Base-by-base conservation (phyloP, 176 grass and related monocot species). In the Eremochloa ophiuroides region DNA sequence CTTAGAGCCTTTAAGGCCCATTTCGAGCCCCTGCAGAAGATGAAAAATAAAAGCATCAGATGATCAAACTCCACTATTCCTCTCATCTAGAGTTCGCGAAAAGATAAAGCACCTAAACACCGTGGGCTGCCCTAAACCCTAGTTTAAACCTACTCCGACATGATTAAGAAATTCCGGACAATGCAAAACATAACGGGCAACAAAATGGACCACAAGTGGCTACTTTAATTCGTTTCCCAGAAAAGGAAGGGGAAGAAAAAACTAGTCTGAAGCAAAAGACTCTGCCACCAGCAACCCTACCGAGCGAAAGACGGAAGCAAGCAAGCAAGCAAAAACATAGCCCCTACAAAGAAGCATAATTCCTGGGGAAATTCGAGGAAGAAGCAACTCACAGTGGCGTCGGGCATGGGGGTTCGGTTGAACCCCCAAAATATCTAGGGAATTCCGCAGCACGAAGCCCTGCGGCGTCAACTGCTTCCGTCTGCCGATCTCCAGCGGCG, bases 31-130 rank as follows among this genome's bases (percentile, higher is more conserved):
- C 85, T 91, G 85, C 66, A 34, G 12, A 81, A 72, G 71, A 81
- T 39, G 15, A 77, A 65, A 65, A 81, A 81, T 17, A 9, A n/a
- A n/a, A n/a, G 26, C 85, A 63, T 80, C 47, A 91, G 66, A 83
- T 67, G 20, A 82, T 12, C 71, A n/a, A 46, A 73, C 8, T 12
- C 12, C 0, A 33, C n/a, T 17, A 12, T 39, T 25, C 11, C 51
- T 66, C 12, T 29, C 37, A 31, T 16, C 22, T 20, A 28, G 27
- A 39, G 6, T 22, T 40, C 55, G 62, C 15, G 12, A 75, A 59
- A 85, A 15, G 28, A 2, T 16, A 56, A 23, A 27, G 23, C 71
- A 59, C 30, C 59, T 79, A 46, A 43, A 56, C 14, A 65, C n/a
- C 6, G 4, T 1, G 8, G 47, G 7, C 64, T 31, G 25, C 17